Base-by-base conservation (phyloP, 2,329 filamentous ascomycete species). In the Aspergillus niger region DNA sequence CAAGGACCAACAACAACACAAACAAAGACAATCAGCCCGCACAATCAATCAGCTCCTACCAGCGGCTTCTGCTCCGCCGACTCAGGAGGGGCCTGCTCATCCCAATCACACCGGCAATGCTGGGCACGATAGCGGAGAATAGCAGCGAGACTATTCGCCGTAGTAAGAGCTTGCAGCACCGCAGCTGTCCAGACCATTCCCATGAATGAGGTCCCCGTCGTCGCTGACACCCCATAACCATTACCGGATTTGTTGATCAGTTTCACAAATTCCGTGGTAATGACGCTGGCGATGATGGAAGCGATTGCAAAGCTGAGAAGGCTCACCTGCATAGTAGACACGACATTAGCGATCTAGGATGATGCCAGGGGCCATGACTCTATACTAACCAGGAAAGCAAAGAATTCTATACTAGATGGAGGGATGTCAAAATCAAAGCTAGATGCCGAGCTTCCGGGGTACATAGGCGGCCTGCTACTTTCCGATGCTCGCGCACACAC, bases 131-230 rank as follows among this genome's bases (percentile, higher is more conserved):
- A 56, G 8, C 22, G 41, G 3, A 55, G 8, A 8, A 60, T 55
- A 13, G 30, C 24, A 22, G 51, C 20, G 3, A 36, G 20, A 6
- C 26, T 41, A 15, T 51, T 17, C 6, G 48, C 8, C 8, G 47
- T 56, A 3, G 52, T 47, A 20, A 60, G 26, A 3, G 32, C 17
- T 28, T 60, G 58, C 38, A 60, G 5, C 47, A 47, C 47, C 36
- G 39, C 44, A 6, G 58, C 58, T 36, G 58, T 47, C 58, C 58
- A 60, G 52, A 48, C 11, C 52, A 60, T 55, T 3, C 58, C 58
- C 47, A 56, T 20, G 8, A 60, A 56, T 1, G 58, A 39, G 3
- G 28, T 51, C 2, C 58, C 47, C 11, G 41, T 44, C 13, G 38
- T 38, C 20, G 58, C 53, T 2, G 43, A 56, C 13, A 60, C 32